Conservation (phyloP, 208 protist species). For the Leishmania major region DNA sequence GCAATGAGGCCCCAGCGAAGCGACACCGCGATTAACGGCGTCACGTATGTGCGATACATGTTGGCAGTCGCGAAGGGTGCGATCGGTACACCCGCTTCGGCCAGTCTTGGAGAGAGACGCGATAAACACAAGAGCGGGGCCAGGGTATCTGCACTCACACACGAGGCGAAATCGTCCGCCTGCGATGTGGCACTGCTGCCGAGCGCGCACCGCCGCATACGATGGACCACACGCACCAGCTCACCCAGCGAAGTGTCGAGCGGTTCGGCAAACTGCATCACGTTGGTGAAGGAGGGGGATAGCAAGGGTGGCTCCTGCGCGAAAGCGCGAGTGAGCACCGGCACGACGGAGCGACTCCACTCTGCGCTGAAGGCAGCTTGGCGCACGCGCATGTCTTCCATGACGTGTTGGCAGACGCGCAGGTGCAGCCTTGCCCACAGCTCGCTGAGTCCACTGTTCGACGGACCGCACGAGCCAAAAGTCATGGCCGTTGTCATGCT, state of each 20-base stretch:
- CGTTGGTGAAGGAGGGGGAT: constrained; percentile 7
- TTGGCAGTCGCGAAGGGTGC: background rate
- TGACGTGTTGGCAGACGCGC: constrained; percentile 8
- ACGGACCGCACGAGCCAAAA: too few relatives aligned
- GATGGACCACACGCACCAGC: constrained; percentile 6
- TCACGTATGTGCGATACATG: constrained; percentile 10
- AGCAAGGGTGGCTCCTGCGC: constrained; percentile 30
- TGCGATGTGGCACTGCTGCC: background rate
- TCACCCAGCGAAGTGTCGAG: constrained; percentile 5
- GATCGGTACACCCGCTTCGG: constrained; percentile 2
- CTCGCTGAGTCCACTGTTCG: constrained; percentile 6
- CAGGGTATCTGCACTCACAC: background rate
- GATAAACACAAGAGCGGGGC: constrained; percentile 6
- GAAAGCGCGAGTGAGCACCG: constrained; percentile 20
- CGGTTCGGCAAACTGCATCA: constrained; percentile 14
- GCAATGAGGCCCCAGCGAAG: constrained; percentile 20
- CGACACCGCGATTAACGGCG: constrained; percentile 20
- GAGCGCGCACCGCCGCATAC: background rate
- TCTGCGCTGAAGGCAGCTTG: background rate
- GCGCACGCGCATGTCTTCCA: background rate
- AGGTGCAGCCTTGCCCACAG: constrained; percentile 24
- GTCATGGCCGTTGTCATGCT: background rate
- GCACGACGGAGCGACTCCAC: constrained; percentile 19
- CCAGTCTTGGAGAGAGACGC: background rate
- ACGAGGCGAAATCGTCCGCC: background rate